Conservation (phyloP, 345 rosid species). For the Melaleuca quinquenervia region DNA sequence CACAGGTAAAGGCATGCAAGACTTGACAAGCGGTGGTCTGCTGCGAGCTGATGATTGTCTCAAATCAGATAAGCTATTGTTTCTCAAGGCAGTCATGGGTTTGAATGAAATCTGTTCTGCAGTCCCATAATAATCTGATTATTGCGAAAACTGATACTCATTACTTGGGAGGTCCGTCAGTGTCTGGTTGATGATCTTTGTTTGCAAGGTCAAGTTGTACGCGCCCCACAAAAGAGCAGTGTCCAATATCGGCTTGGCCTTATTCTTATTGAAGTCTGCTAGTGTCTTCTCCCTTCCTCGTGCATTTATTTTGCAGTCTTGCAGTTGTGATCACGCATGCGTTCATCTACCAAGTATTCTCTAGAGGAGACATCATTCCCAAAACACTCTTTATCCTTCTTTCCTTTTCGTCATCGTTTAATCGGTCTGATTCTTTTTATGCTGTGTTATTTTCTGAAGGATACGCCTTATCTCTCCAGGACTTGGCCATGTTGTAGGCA, state of each 20-base stretch:
- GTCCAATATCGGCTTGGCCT: not conserved
- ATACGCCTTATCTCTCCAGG: not conserved
- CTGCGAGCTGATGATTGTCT: not conserved
- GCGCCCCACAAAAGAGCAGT: not conserved
- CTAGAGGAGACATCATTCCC: too few species aligned
- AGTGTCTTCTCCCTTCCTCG: not conserved
- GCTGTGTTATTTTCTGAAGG: not conserved
- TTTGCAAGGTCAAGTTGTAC: not conserved
- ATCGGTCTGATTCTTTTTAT: not conserved
- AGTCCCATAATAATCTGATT: not conserved
- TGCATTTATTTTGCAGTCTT: too few species aligned
- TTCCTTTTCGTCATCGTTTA: not conserved
- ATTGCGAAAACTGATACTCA: not conserved
- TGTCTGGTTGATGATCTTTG: not conserved
- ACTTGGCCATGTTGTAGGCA: not conserved
- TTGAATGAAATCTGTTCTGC: not conserved
- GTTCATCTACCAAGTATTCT: too few species aligned
- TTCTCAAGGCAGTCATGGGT: too few species aligned
- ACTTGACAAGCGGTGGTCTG: not conserved
- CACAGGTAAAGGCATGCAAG: not conserved
- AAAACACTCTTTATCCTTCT: not conserved
- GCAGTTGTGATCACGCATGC: too few species aligned
- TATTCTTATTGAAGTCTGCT: not conserved
- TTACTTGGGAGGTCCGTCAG: not conserved
- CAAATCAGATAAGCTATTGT: not conserved